phyloP scores from a whole-genome alignment of 345 rosid genomes.

The Rhizophora apiculata region DNA sequence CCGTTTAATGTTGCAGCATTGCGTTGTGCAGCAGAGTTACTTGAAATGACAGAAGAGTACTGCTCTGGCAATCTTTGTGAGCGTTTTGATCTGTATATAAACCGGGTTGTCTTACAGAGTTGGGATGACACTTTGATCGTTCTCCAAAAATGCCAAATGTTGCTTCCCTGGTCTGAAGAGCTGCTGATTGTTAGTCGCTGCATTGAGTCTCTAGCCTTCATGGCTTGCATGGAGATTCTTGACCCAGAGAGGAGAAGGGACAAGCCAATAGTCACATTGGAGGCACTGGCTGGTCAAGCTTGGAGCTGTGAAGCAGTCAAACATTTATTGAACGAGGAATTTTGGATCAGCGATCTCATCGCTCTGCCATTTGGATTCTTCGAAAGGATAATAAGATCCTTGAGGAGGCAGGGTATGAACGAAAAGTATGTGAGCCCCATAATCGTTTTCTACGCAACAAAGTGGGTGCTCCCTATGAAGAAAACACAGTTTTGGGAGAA shows the following conservation, averaged over 20 bases:
- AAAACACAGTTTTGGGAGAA: conserved; percentile 41
- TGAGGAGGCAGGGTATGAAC: conserved; percentile 86
- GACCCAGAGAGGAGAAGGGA: conserved; percentile 73
- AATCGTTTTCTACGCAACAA: conserved; percentile 57
- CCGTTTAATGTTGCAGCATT: conserved; percentile 70
- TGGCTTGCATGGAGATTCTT: conserved; percentile 88
- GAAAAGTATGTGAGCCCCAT: conserved; percentile 67
- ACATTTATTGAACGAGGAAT: conserved; percentile 43
- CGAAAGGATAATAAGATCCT: conserved; percentile 62
- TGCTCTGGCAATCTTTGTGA: conserved; percentile 59
- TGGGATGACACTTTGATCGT: conserved; percentile 75
- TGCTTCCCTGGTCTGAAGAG: conserved; percentile 59
- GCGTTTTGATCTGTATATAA: conserved; percentile 64
- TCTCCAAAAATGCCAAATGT: conserved; percentile 53
- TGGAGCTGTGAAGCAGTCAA: conserved; percentile 52
- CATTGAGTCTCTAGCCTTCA: conserved; percentile 75
- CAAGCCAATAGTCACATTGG: conserved; percentile 50
- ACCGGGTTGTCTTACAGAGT: conserved; percentile 74
- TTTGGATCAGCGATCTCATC: conserved; percentile 75
- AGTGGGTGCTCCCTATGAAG: conserved; percentile 46
- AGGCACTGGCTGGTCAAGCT: conserved; percentile 41
- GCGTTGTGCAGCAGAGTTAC: conserved; percentile 72
- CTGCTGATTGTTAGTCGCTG: conserved; percentile 73
- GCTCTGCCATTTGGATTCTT: conserved; percentile 65
- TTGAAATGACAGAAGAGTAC: conserved; percentile 67